Evolutionary conservation across 257 asterid species (phyloP).

Genomic region (Prunella vulgaris): DNA sequence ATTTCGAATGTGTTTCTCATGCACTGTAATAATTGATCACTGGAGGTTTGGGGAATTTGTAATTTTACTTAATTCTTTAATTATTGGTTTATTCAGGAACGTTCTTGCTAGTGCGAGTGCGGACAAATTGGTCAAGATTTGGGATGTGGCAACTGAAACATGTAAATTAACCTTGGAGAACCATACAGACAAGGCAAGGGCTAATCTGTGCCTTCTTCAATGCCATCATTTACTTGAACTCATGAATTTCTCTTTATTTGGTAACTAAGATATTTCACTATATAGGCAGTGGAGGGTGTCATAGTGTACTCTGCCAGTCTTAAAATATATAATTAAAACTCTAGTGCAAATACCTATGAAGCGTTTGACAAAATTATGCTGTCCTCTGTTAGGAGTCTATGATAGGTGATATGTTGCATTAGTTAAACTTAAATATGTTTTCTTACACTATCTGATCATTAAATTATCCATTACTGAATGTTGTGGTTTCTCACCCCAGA

Average conservation of each 20-base stretch:
- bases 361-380: not conserved
- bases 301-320: not conserved
- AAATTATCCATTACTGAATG: not conserved
- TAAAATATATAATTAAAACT: not conserved
- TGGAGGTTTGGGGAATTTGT: not conserved
- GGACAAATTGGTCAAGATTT: slow-evolving; percentile 78
- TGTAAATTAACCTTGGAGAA: slow-evolving; percentile 71
- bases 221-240: slow-evolving; percentile 1
- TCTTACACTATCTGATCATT: not conserved
- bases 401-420: not conserved
- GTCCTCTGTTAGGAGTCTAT: not conserved
- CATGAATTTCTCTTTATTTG: not conserved
- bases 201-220: not conserved
- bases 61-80: not conserved
- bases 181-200: slow-evolving; percentile 81
- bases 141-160: slow-evolving; percentile 78
- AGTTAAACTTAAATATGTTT: not conserved
- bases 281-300: not conserved
- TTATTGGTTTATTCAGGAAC: slow-evolving; percentile 47
- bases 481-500: not conserved
- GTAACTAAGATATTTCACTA: not conserved
- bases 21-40: not conserved
- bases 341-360: not conserved
- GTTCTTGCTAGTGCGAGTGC: slow-evolving; percentile 93
- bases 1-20: not conserved